A percentile compares a stretch with the other conserved stretches of the same genome.
Evolutionary conservation across 441 rosid genomes (phyloP).

Genomic region (Metrosideros polymorpha): DNA sequence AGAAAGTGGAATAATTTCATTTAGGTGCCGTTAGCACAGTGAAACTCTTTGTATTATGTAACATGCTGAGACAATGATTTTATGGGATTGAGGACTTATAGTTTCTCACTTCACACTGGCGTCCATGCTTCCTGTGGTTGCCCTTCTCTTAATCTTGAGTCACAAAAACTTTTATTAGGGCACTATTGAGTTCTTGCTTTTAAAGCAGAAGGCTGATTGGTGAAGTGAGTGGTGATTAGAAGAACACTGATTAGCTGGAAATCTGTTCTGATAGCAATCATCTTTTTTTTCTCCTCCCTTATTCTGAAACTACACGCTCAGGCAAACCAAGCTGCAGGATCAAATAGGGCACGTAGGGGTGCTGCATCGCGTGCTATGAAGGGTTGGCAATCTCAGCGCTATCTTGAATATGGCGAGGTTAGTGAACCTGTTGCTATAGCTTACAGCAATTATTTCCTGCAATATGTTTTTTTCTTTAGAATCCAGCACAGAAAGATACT

Average conservation of each 20-base stretch:
- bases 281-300: not conserved
- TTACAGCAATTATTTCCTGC: conserved; percentile 10
- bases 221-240: not conserved
- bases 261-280: not conserved
- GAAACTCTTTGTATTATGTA: not conserved
- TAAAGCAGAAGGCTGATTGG: not conserved
- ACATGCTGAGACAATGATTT: not conserved
- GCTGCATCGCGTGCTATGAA: conserved; percentile 94
- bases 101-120: not conserved
- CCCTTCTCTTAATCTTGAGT: not conserved
- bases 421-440: conserved; percentile 40
- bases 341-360: conserved; percentile 71
- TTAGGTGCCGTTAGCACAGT: not conserved
- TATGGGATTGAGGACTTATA: not conserved
- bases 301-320: conserved; percentile 10
- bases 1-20: not conserved
- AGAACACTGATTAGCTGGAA: not conserved
- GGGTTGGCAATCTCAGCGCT: conserved; percentile 82
- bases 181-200: not conserved
- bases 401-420: conserved; percentile 63
- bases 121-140: not conserved
- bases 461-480: not conserved
- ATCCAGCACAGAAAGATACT: not conserved
- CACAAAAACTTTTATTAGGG: not conserved
- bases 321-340: conserved; percentile 51